Base-by-base conservation (phyloP, 768 basidiomycete species). In the Psilocybe cubensis region DNA sequence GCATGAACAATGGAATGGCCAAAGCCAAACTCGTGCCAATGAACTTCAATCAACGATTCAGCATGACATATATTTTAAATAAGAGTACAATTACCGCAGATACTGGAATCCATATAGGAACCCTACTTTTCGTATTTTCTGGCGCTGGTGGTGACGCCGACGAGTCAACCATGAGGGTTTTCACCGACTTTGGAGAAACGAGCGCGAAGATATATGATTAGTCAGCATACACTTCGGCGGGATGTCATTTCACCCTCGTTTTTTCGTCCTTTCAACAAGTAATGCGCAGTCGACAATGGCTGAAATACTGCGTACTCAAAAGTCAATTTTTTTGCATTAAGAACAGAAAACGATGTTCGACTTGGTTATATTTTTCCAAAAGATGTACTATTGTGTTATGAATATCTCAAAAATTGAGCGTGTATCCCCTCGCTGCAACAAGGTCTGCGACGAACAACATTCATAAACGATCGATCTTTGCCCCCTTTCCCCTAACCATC, bases 401-500 rank as follows among this genome's bases (percentile, higher is more conserved):
- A 43, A 44, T 38, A 43, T 25, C 29, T 44, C 24, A 3, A 3
- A 27, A 27, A 21, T n/a, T n/a, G 42, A 44, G 42, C n/a, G 14
- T 44, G 42, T 25, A 25, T 23, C 8, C 42, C 41, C 40, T 23
- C 52, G 40, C 38, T 18, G 25, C 52, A 21, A 43, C 57, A 11
- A 28, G 28, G 11, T 33, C 52, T 35, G 41, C 50, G n/a, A 58
- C 35, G 35, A 59, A 40, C 31, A 43, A 45, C 20, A 23, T 51
- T 53, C 57, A 58, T 47, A 59, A 61, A 54, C 58, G 52, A 25
- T 84, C 62, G 57, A 80, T 89, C 74, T 90, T 61, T 86, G 87
- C 89, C 88, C 83, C 85, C 65, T 87, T 91, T 91, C 88, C 89
- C 89, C 89, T 90, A 87, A 66, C 87, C 87, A 78, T 69, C 72